Base-by-base conservation (phyloP, 345 rosid species). In the Rhodamnia argentea region DNA sequence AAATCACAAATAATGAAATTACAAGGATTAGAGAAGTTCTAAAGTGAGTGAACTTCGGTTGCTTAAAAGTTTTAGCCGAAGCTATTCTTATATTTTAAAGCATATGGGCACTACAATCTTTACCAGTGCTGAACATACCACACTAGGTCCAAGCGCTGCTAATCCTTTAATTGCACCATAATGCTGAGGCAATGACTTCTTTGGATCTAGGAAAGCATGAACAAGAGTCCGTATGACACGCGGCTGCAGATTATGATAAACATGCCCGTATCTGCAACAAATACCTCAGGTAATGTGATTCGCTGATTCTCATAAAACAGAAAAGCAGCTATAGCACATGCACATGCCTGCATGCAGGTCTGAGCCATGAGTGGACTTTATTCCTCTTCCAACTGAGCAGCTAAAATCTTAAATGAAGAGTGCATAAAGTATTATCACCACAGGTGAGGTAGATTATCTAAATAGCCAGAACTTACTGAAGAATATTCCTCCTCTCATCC, bases 141-240 rank as follows among this genome's bases (percentile, higher is more conserved):
- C 95, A 84, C 90, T 90, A 85, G 94, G 92, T 86, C 99, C 99
- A 76, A 96, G 93, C 29, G 94, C 93, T 70, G 94, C 95, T 86
- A 96, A 88, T 86, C 99, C 99, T 95, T 91, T 96, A 88, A 96
- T 89, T 86, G 99, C 98, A 85, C 99, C 98, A 78, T 93, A 96
- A 89, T 96, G 99, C 84, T 96, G 99, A 87, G 98, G 86, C 84
- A 94, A 91, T 83, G 95, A 56, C 90, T 94, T 96, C 57, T 94
- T 90, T 84, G 99, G 97, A 86, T 96, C 98, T 91, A 96, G 86
- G 88, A 96, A 96, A 84, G 93, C 92, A 94, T 96, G 97, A 51
- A 96, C 93, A 51, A 96, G 92, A 82, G 99, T 95, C 92, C 94
- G 94, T 78, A 93, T 91, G 76, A 95, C 92, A 40, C 99, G 99